Evolutionary conservation across 2,329 filamentous ascomycete species (phyloP).

Genomic region (Talaromyces sp.): DNA sequence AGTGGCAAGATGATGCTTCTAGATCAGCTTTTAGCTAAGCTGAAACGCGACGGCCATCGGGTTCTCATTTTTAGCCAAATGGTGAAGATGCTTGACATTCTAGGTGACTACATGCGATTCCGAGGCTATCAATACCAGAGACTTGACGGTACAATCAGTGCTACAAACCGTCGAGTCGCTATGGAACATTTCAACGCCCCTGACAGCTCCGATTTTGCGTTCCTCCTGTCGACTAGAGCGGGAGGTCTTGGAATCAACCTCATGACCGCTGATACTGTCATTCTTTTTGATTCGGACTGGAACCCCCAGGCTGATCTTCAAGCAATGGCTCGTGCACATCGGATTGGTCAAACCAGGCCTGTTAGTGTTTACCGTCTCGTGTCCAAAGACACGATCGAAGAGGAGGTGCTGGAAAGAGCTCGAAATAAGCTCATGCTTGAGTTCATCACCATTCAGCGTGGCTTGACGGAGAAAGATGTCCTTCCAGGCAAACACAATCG

Average conservation of each 20-base stretch:
- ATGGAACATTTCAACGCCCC: conserved; percentile 99
- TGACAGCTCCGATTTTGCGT: conserved; percentile 92
- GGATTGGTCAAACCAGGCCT: conserved; percentile 93
- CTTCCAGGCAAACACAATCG: conserved; percentile 74
- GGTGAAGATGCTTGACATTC: conserved; percentile 97
- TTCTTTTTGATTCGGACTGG: conserved; percentile 95
- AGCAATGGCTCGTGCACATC: conserved; percentile 96
- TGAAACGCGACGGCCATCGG: conserved; percentile 89
- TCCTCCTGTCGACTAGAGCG: conserved; percentile 88
- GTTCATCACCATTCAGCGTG: conserved; percentile 94
- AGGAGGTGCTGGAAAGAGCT: conserved; percentile 92
- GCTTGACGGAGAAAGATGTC: conserved; percentile 89
- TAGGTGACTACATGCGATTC: conserved; percentile 88
- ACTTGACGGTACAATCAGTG: conserved; percentile 89
- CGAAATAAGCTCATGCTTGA: conserved; percentile 97
- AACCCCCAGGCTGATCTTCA: conserved; percentile 97
- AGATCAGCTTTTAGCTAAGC: conserved; percentile 87
- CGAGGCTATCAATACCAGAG: conserved; percentile 95
- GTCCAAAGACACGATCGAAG: conserved; percentile 96
- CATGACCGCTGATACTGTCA: conserved; percentile 97
- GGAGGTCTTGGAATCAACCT: conserved; percentile 98
- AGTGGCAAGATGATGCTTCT: conserved; percentile 99
- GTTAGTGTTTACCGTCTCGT: conserved; percentile 96
- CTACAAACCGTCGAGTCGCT: conserved; percentile 80
- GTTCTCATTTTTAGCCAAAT: conserved; percentile 99